A percentile compares a stretch with the other conserved stretches of the same genome.
Conservation (phyloP, 2,329 filamentous ascomycete genomes). For the Chlorencoelia australis region DNA sequence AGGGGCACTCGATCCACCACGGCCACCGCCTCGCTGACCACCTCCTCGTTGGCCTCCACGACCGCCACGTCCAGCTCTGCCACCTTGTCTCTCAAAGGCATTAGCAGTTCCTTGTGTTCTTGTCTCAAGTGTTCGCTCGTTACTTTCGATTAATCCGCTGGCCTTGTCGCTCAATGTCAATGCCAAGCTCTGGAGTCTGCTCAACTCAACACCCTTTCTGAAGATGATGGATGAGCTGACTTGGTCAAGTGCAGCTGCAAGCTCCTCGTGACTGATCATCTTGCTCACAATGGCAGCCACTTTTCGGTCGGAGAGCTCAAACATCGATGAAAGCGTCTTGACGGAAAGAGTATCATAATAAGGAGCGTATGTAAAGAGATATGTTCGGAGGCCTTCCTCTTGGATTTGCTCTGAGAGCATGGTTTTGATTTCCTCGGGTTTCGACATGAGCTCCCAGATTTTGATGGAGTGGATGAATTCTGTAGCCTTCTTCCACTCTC, state of each 20-base stretch:
- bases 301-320: conserved; percentile 85
- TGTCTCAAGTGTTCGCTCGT: conserved; percentile 95
- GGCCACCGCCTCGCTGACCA: conserved; percentile 48
- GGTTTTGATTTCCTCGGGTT: conserved; percentile 83
- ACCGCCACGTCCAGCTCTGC: conserved; percentile 60
- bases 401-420: conserved; percentile 99
- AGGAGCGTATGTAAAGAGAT: conserved; percentile 97
- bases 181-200: conserved; percentile 86
- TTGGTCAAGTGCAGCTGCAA: conserved; percentile 91
- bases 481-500: conserved; percentile 96
- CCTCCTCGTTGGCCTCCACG: conserved; percentile 53
- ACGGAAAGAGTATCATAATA: conserved; percentile 97
- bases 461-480: conserved; percentile 95
- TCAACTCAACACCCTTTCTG: conserved; percentile 98
- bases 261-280: conserved; percentile 99
- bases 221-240: conserved; percentile 97
- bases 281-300: conserved; percentile 93
- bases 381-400: conserved; percentile 94
- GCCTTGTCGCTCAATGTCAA: conserved; percentile 94
- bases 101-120: conserved; percentile 92
- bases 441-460: conserved; percentile 97
- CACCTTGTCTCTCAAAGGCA: conserved; percentile 88
- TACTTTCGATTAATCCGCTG: conserved; percentile 87
- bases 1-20: conserved; percentile 47
- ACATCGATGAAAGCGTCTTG: conserved; percentile 80